phyloP scores from a whole-genome alignment of 2,329 filamentous ascomycete species.

The Colletotrichum zoysiae region DNA sequence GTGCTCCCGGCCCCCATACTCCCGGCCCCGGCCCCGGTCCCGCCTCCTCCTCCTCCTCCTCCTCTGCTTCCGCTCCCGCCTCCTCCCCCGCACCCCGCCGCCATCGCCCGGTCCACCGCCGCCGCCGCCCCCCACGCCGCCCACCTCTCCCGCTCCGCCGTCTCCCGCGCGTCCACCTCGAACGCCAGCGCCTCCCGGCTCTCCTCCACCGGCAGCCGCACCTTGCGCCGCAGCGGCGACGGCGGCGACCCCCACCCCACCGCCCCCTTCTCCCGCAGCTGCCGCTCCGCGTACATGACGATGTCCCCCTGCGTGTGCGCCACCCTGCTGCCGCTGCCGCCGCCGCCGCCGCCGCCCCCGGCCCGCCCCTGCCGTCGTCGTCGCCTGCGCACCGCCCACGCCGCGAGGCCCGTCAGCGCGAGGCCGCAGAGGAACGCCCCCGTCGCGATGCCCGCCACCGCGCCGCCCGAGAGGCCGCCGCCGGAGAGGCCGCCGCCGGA shows the following conservation, averaged over 20 bases:
- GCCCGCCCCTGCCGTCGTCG: neutral
- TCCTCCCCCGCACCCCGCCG: neutral
- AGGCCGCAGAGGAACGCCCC: neutral
- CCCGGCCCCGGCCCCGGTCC: neutral
- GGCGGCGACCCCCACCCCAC: neutral
- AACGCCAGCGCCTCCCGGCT: neutral
- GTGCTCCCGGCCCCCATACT: neutral
- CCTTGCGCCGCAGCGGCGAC: neutral
- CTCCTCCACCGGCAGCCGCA: neutral
- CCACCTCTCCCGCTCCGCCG: neutral
- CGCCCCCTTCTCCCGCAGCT: constrained; percentile 7
- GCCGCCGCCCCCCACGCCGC: neutral
- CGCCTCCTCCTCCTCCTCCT: neutral
- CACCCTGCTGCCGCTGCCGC: too few species aligned
- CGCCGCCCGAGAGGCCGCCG: neutral
- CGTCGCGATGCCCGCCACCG: neutral
- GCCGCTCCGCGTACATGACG: constrained; percentile 11
- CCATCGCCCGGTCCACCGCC: neutral
- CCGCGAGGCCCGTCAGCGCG: neutral
- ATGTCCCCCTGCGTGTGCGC: constrained; percentile 15
- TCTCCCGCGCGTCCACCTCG: neutral
- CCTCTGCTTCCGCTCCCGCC: neutral
- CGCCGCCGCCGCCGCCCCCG: too few species aligned
- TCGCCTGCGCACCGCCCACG: neutral
- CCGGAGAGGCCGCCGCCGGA: neutral